A percentile compares a stretch with the other conserved stretches of the same genome.
Evolutionary conservation across 495 filamentous ascomycete species (phyloP).

Genomic region (Elaphomyces granulatus): DNA sequence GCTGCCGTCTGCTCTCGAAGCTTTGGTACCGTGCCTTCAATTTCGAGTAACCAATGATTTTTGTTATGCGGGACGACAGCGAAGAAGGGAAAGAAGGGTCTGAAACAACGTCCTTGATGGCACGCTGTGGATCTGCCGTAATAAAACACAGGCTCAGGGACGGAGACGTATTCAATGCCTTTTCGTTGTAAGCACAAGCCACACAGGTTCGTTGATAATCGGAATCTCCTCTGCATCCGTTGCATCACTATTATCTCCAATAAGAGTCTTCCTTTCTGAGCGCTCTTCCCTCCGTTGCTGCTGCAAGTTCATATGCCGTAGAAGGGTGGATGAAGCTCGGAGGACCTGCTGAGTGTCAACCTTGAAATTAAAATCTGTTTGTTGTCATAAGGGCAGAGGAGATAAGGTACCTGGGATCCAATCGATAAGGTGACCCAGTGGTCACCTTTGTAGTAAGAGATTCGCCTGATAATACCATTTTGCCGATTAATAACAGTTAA

Average conservation of each 20-base stretch:
- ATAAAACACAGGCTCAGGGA: slow-evolving; percentile 67
- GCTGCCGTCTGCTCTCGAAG: slow-evolving; percentile 72
- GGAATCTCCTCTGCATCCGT: slow-evolving; percentile 27
- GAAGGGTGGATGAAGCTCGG: slow-evolving; percentile 67
- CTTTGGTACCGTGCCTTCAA: slow-evolving; percentile 72
- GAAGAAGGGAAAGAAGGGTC: slow-evolving; percentile 58
- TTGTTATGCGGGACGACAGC: slow-evolving; percentile 56
- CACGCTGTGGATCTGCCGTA: slow-evolving; percentile 71
- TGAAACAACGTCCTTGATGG: slow-evolving; percentile 75
- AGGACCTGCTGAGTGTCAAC: slow-evolving; percentile 48
- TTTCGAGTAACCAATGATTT: slow-evolving; percentile 71
- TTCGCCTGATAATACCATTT: slow-evolving; percentile 31
- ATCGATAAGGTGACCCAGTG: slow-evolving; percentile 45
- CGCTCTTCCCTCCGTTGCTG: slow-evolving; percentile 40
- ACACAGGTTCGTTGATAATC: slow-evolving; percentile 51
- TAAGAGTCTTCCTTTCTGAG: slow-evolving; percentile 56
- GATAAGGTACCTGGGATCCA: slow-evolving; percentile 45
- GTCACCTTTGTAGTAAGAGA: slow-evolving; percentile 36
- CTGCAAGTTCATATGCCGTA: slow-evolving; percentile 62
- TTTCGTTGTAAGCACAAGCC: slow-evolving; percentile 81
- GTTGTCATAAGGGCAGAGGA: not conserved
- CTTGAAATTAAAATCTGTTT: slow-evolving; percentile 2
- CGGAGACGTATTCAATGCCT: slow-evolving; percentile 55
- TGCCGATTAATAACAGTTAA: slow-evolving; percentile 3
- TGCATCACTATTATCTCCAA: slow-evolving; percentile 43